These are phyloP conservation scores for Dioscorea cayenensis DNA, from an alignment of 116 monocot species.

Conservation along the genomic window DNA sequence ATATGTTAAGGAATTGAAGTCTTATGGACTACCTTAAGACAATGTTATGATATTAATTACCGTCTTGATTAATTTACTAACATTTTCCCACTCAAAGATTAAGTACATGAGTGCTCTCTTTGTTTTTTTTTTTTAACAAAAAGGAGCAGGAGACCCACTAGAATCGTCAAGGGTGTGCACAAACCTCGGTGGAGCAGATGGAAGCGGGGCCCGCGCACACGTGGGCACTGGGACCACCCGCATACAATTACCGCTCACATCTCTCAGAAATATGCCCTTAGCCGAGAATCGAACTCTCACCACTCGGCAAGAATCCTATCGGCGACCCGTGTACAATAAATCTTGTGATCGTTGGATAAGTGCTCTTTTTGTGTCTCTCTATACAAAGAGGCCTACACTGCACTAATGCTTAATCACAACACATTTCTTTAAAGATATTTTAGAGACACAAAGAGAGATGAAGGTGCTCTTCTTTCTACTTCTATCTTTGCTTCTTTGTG, in stretches of 20 bases:
- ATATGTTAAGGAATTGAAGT: slow-evolving; percentile 1
- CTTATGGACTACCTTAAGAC: slow-evolving; percentile 6
- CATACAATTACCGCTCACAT: too few species aligned
- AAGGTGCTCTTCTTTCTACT: slow-evolving; percentile 8
- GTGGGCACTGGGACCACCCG: too few species aligned
- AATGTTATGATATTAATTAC: not conserved
- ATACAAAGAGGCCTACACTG: slow-evolving; percentile 16
- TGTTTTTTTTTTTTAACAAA: too few species aligned
- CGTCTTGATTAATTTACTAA: slow-evolving; percentile 8
- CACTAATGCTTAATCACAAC: not conserved
- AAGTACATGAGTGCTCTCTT: not conserved
- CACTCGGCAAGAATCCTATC: too few species aligned
- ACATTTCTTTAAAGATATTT: not conserved
- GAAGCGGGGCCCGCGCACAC: too few species aligned
- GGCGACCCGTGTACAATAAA: too few species aligned
- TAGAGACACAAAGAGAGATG: slow-evolving; percentile 25
- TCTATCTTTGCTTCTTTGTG: slow-evolving; percentile 19
- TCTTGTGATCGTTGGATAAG: too few species aligned
- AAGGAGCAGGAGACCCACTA: too few species aligned
- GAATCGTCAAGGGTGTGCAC: too few species aligned
- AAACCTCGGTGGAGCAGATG: too few species aligned
- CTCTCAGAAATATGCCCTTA: too few species aligned
- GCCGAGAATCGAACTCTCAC: too few species aligned
- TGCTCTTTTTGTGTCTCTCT: slow-evolving; percentile 12
- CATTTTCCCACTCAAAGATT: slow-evolving; percentile 2